A percentile compares a stretch with the other conserved stretches of the same genome.
Conservation (phyloP, 2,329 filamentous ascomycete species). For the Pestalotiopsis sp. region DNA sequence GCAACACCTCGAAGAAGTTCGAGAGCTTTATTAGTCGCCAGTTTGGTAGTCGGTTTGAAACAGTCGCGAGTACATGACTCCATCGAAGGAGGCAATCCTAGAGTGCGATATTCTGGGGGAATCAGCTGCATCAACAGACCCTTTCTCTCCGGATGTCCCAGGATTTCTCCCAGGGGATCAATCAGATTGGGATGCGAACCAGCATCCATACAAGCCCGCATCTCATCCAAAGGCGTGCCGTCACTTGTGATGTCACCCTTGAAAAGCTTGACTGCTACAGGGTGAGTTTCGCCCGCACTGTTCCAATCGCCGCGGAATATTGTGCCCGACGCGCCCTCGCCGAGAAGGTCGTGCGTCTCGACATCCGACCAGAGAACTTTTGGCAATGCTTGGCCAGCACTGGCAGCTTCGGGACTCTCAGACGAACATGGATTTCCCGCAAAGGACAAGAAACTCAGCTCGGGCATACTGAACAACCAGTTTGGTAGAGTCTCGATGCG, state of each 20-base stretch:
- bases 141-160: conserved; percentile 40
- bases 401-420: conserved; percentile 23
- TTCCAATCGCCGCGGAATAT: conserved; percentile 45
- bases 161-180: conserved; percentile 45
- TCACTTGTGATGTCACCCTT: conserved; percentile 49
- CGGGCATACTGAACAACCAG: conserved; percentile 47
- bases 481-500: conserved; percentile 37
- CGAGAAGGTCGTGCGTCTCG: conserved; percentile 41
- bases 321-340: conserved; percentile 48
- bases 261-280: conserved; percentile 53
- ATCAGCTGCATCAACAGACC: conserved; percentile 52
- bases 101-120: conserved; percentile 41
- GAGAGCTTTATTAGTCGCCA: conserved; percentile 34
- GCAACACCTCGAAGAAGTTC: conserved; percentile 43
- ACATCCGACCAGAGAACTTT: conserved; percentile 44
- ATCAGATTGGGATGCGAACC: conserved; percentile 49
- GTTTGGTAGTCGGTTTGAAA: conserved; percentile 33
- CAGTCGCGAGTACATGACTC: conserved; percentile 48
- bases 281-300: conserved; percentile 26
- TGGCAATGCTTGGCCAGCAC: conserved; percentile 33
- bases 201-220: conserved; percentile 47
- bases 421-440: conserved; percentile 48
- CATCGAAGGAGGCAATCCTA: conserved; percentile 46
- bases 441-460: conserved; percentile 49
- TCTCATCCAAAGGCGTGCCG: conserved; percentile 50